Percentiles rank a stretch among this genome's conserved stretches.
These are phyloP conservation scores for Aspergillus pseudoglaucus DNA, from an alignment of 2,329 filamentous ascomycete genomes.

Conservation along the genomic window DNA sequence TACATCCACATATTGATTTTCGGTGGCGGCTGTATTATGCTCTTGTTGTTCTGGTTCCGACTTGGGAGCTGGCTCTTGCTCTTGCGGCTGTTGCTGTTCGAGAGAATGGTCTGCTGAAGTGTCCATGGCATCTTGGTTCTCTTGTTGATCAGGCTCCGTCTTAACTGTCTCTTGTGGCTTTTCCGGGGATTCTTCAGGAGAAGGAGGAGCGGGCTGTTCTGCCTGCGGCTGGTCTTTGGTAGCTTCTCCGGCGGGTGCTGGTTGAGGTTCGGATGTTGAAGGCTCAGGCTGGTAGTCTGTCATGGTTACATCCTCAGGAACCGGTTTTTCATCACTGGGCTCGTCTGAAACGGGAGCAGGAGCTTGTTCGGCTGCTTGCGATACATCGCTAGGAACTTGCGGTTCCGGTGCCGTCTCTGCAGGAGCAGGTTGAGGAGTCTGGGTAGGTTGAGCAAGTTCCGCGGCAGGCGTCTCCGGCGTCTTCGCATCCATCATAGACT, in stretches of 20 bases:
- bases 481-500: conserved; percentile 41
- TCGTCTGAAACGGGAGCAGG: background rate
- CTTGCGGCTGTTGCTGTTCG: background rate
- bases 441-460: conserved; percentile 5
- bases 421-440: conserved; percentile 6
- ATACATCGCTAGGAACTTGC: background rate
- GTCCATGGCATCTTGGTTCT: conserved; percentile 7
- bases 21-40: background rate
- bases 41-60: conserved; percentile 1
- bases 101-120: background rate
- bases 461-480: conserved; percentile 32
- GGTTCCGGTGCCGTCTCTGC: conserved; percentile 1
- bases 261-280: conserved; percentile 1
- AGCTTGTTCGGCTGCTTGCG: conserved; percentile 1
- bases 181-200: conserved; percentile 5
- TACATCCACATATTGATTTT: background rate
- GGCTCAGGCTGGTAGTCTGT: conserved; percentile 5
- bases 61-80: background rate
- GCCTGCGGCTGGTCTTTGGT: background rate
- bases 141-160: conserved; percentile 4
- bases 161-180: conserved; percentile 7
- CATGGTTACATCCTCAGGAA: conserved; percentile 13
- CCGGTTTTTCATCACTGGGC: background rate
- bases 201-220: background rate
- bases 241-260: conserved; percentile 1